Evolutionary conservation across 140 eudicot species (phyloP), one percentile per base, ranked within the genome.

Genomic region (Ambrosia hybrid): DNA sequence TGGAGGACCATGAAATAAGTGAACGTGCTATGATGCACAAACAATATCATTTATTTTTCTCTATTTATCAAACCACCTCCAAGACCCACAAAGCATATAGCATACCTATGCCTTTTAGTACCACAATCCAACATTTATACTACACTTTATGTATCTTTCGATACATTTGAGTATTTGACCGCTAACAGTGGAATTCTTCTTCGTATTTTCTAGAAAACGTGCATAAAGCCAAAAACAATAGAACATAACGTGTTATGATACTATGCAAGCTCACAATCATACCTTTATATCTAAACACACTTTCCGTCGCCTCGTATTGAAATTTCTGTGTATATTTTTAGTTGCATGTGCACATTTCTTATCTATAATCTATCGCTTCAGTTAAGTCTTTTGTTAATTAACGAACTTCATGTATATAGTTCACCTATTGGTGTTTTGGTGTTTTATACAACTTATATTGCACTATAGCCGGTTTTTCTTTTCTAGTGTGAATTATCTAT

Each of bases 61-160:
- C 46, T 48, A 48, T 48, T 9, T 6, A 48, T 11, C 53, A 48
- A 48, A 48, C 53, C 9, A 48, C 10, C 53, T 48, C 53, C 53
- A 48, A 48, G 53, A 48, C 53, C 53, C 53, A 48, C 53, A 48
- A 48, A 48, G 53, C 30, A 53, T 57, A 56, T 55, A 55, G 33
- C 11, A 5, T 6, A 52, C 6, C 6, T 7, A 53, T 5, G 17
- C 26, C 8, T 11, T 14, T 53, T 14, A 9, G 26, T 53, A 53
- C 15, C 5, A 14, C 58, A 53, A 53, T 53, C 9, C 17, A 6
- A n/a, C 26, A 53, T 53, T 1, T 7, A 14, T 53, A 5, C 26
- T 4, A 53, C 58, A 21, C 17, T 14, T 53, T 53, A 17, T 56
- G 62, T 56, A 56, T 56, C 34, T 3, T 16, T 16, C 16, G 62